phyloP scores from a whole-genome alignment of 2,329 filamentous ascomycete species.

The Alternaria sp. region DNA sequence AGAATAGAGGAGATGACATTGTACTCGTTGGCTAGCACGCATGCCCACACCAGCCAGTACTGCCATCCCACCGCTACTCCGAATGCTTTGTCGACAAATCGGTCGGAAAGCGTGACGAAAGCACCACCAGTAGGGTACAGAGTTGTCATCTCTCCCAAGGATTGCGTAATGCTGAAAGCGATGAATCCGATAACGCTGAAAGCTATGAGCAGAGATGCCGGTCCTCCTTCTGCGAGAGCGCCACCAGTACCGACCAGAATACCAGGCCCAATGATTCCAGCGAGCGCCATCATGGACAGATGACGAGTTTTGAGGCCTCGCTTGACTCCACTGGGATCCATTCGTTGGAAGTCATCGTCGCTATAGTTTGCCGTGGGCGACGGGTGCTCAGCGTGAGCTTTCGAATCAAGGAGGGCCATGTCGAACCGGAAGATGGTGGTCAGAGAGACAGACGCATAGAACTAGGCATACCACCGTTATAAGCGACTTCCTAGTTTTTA shows the following conservation, averaged over 20 bases:
- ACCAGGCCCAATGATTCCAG: slow-evolving; percentile 69
- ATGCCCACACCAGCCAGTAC: slow-evolving; percentile 64
- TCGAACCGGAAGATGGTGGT: not conserved
- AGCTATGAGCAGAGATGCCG: slow-evolving; percentile 74
- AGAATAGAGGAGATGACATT: slow-evolving; percentile 72
- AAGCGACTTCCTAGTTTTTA: slow-evolving; percentile 10
- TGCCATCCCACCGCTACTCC: slow-evolving; percentile 41
- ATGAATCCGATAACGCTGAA: slow-evolving; percentile 77
- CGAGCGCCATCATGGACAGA: slow-evolving; percentile 62
- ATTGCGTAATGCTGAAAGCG: slow-evolving; percentile 72
- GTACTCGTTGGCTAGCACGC: slow-evolving; percentile 73
- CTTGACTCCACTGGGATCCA: slow-evolving; percentile 70
- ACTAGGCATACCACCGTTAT: slow-evolving; percentile 8
- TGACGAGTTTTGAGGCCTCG: slow-evolving; percentile 72
- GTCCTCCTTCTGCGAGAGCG: slow-evolving; percentile 71
- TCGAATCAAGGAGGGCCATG: slow-evolving; percentile 32
- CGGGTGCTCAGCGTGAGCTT: slow-evolving; percentile 18
- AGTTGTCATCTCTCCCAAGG: slow-evolving; percentile 75
- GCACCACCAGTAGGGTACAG: slow-evolving; percentile 74
- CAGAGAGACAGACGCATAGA: not conserved
- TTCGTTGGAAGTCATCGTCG: slow-evolving; percentile 40
- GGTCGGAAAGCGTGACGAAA: slow-evolving; percentile 72
- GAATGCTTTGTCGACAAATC: slow-evolving; percentile 56
- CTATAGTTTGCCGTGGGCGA: slow-evolving; percentile 27
- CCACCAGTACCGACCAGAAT: slow-evolving; percentile 74